Conservation (phyloP, 179 eudicot species). For the Beta macrorhiza region DNA sequence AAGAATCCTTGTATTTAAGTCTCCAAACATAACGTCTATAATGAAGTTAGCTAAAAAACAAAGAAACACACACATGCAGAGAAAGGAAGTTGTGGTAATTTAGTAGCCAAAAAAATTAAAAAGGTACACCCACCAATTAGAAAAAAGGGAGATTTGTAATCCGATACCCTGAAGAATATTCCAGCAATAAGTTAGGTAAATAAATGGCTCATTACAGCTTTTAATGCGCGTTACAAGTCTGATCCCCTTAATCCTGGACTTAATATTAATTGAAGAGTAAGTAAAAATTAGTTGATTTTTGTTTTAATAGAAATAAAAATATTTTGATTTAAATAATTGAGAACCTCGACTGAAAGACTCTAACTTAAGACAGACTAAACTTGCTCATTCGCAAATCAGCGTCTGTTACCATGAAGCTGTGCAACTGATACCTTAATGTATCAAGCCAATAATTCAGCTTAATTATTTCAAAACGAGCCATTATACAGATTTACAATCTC, state of each 20-base stretch:
- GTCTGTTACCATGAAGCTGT: slow-evolving; percentile 13
- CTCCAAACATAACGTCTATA: too few species aligned
- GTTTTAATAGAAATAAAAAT: too few species aligned
- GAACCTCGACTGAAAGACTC: neutral
- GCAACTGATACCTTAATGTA: neutral
- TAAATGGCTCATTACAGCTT: slow-evolving; percentile 4
- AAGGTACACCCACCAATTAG: neutral
- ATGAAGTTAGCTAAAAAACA: too few species aligned
- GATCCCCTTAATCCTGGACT: neutral
- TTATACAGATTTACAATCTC: neutral
- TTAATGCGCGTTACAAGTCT: slow-evolving; percentile 14
- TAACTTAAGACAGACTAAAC: neutral
- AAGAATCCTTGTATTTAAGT: neutral
- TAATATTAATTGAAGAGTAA: neutral
- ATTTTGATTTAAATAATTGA: neutral
- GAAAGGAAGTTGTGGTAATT: neutral
- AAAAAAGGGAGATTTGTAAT: neutral
- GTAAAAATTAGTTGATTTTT: neutral
- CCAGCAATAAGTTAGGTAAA: slow-evolving; percentile 16
- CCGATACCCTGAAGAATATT: slow-evolving; percentile 20
- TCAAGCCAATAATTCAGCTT: neutral
- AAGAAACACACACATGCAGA: neutral
- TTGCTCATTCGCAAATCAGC: slow-evolving; percentile 1
- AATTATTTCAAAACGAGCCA: neutral
- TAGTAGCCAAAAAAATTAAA: neutral